These are phyloP conservation scores for Acmispon strigosus DNA, from an alignment of 306 rosid genomes.

Conservation along the genomic window DNA sequence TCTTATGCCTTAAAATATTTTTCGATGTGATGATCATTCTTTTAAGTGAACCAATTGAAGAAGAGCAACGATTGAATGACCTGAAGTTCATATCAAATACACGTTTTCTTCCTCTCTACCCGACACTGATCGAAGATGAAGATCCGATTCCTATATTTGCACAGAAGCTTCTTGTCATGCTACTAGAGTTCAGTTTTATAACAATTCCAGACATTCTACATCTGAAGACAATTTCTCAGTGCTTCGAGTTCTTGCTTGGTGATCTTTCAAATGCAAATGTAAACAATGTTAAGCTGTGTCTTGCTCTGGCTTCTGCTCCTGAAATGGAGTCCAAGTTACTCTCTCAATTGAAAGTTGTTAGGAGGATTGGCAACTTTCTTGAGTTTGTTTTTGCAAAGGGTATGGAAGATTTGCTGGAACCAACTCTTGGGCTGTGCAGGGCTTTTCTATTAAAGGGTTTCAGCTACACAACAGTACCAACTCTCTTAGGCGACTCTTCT, in stretches of 20 bases:
- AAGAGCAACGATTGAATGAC: conserved; percentile 61
- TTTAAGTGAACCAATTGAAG: conserved; percentile 65
- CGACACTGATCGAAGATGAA: conserved; percentile 83
- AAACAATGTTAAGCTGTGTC: conserved; percentile 74
- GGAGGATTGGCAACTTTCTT: conserved; percentile 81
- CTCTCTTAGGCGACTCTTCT: conserved; percentile 53
- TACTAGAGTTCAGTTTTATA: conserved; percentile 62
- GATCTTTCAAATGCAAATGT: conserved; percentile 89
- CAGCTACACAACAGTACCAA: conserved; percentile 47
- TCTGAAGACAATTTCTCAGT: conserved; percentile 83
- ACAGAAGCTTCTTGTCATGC: conserved; percentile 98
- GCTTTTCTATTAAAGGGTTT: conserved; percentile 81
- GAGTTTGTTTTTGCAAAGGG: conserved; percentile 80
- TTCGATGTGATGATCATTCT: conserved; percentile 76
- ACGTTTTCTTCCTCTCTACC: conserved; percentile 89
- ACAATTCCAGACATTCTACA: conserved; percentile 81
- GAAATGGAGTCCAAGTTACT: conserved; percentile 95
- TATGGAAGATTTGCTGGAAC: conserved; percentile 93
- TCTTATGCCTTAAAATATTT: conserved; percentile 84
- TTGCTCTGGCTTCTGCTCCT: conserved; percentile 87
- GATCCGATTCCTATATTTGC: conserved; percentile 94
- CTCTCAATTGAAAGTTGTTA: conserved; percentile 83
- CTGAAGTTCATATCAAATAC: conserved; percentile 62
- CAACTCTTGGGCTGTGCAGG: conserved; percentile 81
- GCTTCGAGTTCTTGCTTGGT: conserved; percentile 96